phyloP scores from a whole-genome alignment of 2,329 filamentous ascomycete species.

The Xylariaceae sp. region DNA sequence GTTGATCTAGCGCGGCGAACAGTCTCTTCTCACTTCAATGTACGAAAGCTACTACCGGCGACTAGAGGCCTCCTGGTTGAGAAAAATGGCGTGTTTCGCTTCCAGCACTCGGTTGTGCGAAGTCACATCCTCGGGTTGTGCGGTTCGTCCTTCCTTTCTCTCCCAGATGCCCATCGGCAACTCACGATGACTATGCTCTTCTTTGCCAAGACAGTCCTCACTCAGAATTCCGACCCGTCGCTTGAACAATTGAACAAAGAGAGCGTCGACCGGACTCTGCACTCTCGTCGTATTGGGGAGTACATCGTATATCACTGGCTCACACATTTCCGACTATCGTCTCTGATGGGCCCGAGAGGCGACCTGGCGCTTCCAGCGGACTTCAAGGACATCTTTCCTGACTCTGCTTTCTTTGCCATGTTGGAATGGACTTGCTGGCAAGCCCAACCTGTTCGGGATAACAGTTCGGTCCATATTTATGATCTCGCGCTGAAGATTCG shows the following conservation, averaged over 20 bases:
- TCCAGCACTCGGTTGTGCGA: slow-evolving; percentile 42
- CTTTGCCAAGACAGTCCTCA: slow-evolving; percentile 38
- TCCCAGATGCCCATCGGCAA: slow-evolving; percentile 39
- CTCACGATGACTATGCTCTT: slow-evolving; percentile 40
- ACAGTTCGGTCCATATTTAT: slow-evolving; percentile 35
- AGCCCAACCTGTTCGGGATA: slow-evolving; percentile 23
- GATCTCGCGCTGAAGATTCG: slow-evolving; percentile 41
- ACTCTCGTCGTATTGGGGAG: slow-evolving; percentile 36
- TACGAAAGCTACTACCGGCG: slow-evolving; percentile 25
- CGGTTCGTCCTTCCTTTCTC: slow-evolving; percentile 39
- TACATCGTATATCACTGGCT: slow-evolving; percentile 44
- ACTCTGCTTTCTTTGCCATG: slow-evolving; percentile 41
- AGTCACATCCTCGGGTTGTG: slow-evolving; percentile 37
- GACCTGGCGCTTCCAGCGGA: slow-evolving; percentile 36
- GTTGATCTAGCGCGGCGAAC: slow-evolving; percentile 31
- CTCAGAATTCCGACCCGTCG: slow-evolving; percentile 30
- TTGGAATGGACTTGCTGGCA: slow-evolving; percentile 40
- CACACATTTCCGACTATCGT: slow-evolving; percentile 40
- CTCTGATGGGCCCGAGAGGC: slow-evolving; percentile 33
- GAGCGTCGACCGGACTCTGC: slow-evolving; percentile 31
- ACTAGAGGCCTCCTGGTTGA: slow-evolving; percentile 39
- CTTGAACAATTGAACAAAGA: slow-evolving; percentile 34
- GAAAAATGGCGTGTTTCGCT: slow-evolving; percentile 39
- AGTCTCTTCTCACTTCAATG: slow-evolving; percentile 24
- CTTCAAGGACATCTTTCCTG: slow-evolving; percentile 42